Percentiles rank a stretch among this genome's conserved stretches.
Evolutionary conservation across 768 basidiomycete species (phyloP).

Genomic region (Auriculariales sp.): DNA sequence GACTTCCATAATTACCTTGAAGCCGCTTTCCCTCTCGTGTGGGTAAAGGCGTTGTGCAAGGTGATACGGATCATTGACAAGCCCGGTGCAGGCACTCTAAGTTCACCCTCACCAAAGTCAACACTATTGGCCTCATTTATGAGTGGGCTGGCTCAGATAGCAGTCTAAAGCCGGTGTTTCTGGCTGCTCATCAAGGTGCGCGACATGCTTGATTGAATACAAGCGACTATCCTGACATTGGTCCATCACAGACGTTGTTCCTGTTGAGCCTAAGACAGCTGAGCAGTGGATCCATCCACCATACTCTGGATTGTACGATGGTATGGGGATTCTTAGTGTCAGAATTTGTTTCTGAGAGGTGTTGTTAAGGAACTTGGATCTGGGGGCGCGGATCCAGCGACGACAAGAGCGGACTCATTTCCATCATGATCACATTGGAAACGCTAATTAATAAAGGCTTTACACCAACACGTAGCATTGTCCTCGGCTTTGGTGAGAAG

Average conservation of each 20-base stretch:
- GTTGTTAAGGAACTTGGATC: slow-evolving; percentile 31
- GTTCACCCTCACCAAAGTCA: slow-evolving; percentile 51
- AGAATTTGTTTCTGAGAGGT: slow-evolving; percentile 1
- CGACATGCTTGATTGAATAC: background rate
- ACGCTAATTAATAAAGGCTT: slow-evolving; percentile 46
- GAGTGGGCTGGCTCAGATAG: slow-evolving; percentile 53
- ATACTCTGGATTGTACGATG: slow-evolving; percentile 49
- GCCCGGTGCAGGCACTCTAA: slow-evolving; percentile 32
- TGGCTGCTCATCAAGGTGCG: slow-evolving; percentile 54
- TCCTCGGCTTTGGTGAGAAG: slow-evolving; percentile 46
- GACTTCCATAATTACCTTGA: slow-evolving; percentile 42
- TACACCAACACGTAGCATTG: slow-evolving; percentile 45
- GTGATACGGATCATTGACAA: background rate
- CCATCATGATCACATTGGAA: slow-evolving; percentile 53
- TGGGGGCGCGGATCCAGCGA: slow-evolving; percentile 70
- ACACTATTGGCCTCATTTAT: slow-evolving; percentile 62
- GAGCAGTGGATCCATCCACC: slow-evolving; percentile 47
- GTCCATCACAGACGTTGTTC: slow-evolving; percentile 42
- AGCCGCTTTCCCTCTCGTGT: slow-evolving; percentile 49
- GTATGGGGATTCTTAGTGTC: slow-evolving; percentile 12
- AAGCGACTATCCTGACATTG: background rate
- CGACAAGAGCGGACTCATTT: slow-evolving; percentile 63
- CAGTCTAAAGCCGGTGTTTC: slow-evolving; percentile 51
- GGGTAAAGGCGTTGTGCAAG: slow-evolving; percentile 9
- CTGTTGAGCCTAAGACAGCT: slow-evolving; percentile 40